Evolutionary conservation across 345 rosid genomes (phyloP).

Genomic region (Stellera chamaejasme): DNA sequence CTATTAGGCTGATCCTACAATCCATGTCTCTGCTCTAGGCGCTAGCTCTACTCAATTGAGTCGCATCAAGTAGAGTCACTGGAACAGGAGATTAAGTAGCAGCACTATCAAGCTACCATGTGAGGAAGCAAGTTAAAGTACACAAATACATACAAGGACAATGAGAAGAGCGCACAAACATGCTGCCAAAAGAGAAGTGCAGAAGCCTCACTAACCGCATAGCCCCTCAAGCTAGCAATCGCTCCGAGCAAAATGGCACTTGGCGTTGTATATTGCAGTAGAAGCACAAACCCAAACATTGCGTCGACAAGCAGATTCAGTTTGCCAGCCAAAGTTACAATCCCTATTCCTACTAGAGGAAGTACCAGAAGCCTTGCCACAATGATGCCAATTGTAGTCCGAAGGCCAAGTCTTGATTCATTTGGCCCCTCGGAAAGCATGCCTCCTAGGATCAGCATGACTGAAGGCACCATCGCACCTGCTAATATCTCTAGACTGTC

Average conservation of each 20-base stretch:
- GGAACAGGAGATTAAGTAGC: background rate
- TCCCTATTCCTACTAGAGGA: constrained; percentile 71
- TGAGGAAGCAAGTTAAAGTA: constrained; percentile 52
- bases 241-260: constrained; percentile 93
- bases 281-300: constrained; percentile 72
- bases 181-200: constrained; percentile 97
- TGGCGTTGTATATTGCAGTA: constrained; percentile 87
- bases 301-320: constrained; percentile 54
- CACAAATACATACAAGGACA: constrained; percentile 58
- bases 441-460: constrained; percentile 94
- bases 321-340: constrained; percentile 50
- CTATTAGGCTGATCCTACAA: too few relatives aligned
- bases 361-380: constrained; percentile 85
- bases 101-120: constrained; percentile 16
- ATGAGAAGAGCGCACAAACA: constrained; percentile 62
- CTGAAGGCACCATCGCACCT: constrained; percentile 92
- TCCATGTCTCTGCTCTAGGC: too few relatives aligned
- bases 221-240: constrained; percentile 81
- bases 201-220: constrained; percentile 80
- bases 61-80: too few relatives aligned
- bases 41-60: too few relatives aligned
- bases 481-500: constrained; percentile 85
- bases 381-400: constrained; percentile 60
- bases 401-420: constrained; percentile 67
- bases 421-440: constrained; percentile 94